These are phyloP conservation scores for Beauveria scarabaeidicola DNA, from an alignment of 2,329 filamentous ascomycete genomes.

Conservation along the genomic window DNA sequence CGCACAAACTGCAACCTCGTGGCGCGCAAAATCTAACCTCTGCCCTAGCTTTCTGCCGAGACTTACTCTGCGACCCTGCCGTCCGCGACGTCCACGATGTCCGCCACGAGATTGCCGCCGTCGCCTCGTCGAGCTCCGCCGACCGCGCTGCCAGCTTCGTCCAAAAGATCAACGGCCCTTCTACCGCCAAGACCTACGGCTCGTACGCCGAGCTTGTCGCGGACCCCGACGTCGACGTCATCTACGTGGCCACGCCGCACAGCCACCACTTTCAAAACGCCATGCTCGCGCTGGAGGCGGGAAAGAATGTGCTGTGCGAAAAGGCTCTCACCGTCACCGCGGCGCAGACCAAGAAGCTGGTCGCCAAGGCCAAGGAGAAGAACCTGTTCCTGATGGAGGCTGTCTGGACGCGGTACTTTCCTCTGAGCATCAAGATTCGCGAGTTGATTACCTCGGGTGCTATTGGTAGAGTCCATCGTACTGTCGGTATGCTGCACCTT, in stretches of 20 bases:
- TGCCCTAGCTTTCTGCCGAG: constrained; percentile 56
- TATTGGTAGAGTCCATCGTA: constrained; percentile 54
- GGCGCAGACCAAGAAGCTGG: constrained; percentile 63
- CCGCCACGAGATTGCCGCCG: constrained; percentile 68
- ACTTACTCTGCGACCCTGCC: constrained; percentile 66
- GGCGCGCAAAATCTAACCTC: background rate
- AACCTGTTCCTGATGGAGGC: constrained; percentile 75
- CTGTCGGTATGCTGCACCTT: constrained; percentile 33
- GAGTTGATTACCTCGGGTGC: constrained; percentile 50
- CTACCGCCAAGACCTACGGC: constrained; percentile 63
- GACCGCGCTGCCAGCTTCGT: constrained; percentile 66
- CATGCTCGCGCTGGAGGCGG: constrained; percentile 73
- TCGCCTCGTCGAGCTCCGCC: constrained; percentile 67
- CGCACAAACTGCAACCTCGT: background rate
- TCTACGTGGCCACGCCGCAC: constrained; percentile 87
- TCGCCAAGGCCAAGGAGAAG: constrained; percentile 64
- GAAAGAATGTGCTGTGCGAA: constrained; percentile 85
- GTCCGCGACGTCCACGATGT: constrained; percentile 63
- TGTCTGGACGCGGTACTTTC: constrained; percentile 86
- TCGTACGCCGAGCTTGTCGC: constrained; percentile 75
- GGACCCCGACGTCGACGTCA: constrained; percentile 70
- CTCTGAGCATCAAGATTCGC: constrained; percentile 66
- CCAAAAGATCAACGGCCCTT: constrained; percentile 58
- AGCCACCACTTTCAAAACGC: constrained; percentile 89
- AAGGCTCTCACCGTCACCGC: constrained; percentile 85